A percentile compares a stretch with the other conserved stretches of the same genome.
These are phyloP conservation scores for Lasiosphaeria miniovina DNA, from an alignment of 495 filamentous ascomycete genomes.

Conservation along the genomic window DNA sequence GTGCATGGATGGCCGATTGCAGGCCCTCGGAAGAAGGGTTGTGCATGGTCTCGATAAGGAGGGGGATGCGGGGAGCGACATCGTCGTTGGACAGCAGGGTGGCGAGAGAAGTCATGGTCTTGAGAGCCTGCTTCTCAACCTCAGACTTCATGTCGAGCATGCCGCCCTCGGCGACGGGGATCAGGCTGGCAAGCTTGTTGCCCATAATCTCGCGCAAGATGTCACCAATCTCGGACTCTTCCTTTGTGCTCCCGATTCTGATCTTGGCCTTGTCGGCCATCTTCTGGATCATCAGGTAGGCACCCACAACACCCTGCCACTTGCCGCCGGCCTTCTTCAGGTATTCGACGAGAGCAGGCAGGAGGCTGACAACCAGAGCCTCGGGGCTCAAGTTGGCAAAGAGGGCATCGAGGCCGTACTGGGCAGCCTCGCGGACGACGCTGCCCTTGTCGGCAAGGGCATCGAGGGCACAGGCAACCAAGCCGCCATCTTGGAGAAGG, in stretches of 20 bases:
- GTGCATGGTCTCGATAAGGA: conserved; percentile 92
- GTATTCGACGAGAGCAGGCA: conserved; percentile 71
- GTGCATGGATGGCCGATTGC: conserved; percentile 92
- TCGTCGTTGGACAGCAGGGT: conserved; percentile 96
- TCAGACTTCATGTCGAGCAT: conserved; percentile 97
- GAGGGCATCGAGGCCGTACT: conserved; percentile 90
- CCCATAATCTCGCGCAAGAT: conserved; percentile 89
- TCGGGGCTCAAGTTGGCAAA: conserved; percentile 77
- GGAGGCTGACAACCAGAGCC: conserved; percentile 71
- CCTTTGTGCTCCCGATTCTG: conserved; percentile 67
- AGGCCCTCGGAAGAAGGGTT: conserved; percentile 84
- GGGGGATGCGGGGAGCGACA: conserved; percentile 86
- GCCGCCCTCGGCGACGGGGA: conserved; percentile 85
- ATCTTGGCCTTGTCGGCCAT: conserved; percentile 93
- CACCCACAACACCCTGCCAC: conserved; percentile 93
- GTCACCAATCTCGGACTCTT: conserved; percentile 82
- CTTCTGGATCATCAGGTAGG: conserved; percentile 73
- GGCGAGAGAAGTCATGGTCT: conserved; percentile 87
- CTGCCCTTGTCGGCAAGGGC: conserved; percentile 85
- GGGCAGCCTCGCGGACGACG: conserved; percentile 83
- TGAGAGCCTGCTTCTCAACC: conserved; percentile 80
- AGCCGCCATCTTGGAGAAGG: conserved; percentile 70
- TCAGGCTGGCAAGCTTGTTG: conserved; percentile 81
- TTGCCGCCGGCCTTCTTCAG: conserved; percentile 78
- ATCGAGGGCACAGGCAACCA: conserved; percentile 74